Conservation (phyloP, 768 basidiomycete species). For the Pleurotus citrinopileatus region DNA sequence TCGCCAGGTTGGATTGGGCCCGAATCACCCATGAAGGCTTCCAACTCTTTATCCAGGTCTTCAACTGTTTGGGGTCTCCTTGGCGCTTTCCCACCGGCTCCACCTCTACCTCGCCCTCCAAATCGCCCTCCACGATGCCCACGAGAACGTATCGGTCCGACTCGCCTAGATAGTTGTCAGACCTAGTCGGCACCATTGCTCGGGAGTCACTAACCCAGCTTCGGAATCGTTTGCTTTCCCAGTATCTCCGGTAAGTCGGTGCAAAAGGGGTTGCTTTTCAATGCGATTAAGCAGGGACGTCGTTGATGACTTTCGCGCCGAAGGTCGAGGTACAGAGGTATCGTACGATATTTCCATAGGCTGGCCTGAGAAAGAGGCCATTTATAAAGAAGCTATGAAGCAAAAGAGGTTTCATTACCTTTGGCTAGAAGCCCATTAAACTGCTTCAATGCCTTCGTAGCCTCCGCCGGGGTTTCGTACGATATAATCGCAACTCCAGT, state of each 20-base stretch:
- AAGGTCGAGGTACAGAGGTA: slow-evolving; percentile 37
- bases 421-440: slow-evolving; percentile 87
- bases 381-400: slow-evolving; percentile 6
- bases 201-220: no score
- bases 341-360: slow-evolving; percentile 74
- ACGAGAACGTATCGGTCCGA: slow-evolving; percentile 50
- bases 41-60: slow-evolving; percentile 86
- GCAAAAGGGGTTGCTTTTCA: slow-evolving; percentile 67
- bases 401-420: slow-evolving; percentile 44
- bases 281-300: slow-evolving; percentile 72
- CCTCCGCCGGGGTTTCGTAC: slow-evolving; percentile 77
- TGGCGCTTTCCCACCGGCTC: slow-evolving; percentile 22
- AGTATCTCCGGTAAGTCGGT: slow-evolving; percentile 57
- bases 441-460: slow-evolving; percentile 78
- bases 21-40: slow-evolving; percentile 76
- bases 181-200: slow-evolving; percentile 18
- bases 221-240: slow-evolving; percentile 28
- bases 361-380: slow-evolving; percentile 49
- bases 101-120: neutral
- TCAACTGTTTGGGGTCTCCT: slow-evolving; percentile 72
- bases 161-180: slow-evolving; percentile 18
- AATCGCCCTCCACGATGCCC: slow-evolving; percentile 25
- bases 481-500: slow-evolving; percentile 77
- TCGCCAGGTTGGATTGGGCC: slow-evolving; percentile 11
- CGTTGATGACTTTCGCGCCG: slow-evolving; percentile 45